Evolutionary conservation across 73 alveolate species (phyloP).

Genomic region (Paramecium bursaria): DNA sequence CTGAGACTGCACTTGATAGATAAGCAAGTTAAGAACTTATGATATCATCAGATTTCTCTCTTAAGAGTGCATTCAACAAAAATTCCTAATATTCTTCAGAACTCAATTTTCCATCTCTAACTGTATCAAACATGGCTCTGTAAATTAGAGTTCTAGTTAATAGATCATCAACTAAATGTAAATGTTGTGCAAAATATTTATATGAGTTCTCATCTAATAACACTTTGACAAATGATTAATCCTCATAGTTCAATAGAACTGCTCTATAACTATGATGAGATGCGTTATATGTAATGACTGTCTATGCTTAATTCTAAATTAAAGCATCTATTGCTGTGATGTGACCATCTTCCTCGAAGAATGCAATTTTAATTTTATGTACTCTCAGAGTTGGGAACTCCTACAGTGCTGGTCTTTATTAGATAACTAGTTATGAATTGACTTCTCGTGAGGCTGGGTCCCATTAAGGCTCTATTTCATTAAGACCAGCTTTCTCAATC

Average conservation of each 20-base stretch:
- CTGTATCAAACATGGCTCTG: conserved; percentile 69
- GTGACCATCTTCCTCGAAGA: conserved; percentile 57
- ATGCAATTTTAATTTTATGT: conserved; percentile 60
- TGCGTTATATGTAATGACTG: conserved; percentile 53
- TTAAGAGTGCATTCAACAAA: conserved; percentile 19
- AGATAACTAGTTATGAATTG: conserved; percentile 37
- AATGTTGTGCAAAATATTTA: conserved; percentile 29
- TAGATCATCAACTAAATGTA: conserved; percentile 52
- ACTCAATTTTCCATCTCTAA: conserved; percentile 67
- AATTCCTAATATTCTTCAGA: conserved; percentile 66
- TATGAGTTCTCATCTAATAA: conserved; percentile 55
- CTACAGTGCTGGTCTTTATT: conserved; percentile 52
- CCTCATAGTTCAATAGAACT: conserved; percentile 60
- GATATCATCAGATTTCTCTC: conserved; percentile 68
- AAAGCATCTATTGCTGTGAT: conserved; percentile 2
- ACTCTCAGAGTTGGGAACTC: conserved; percentile 62
- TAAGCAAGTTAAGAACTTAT: conserved; percentile 40
- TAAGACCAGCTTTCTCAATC: conserved; percentile 88
- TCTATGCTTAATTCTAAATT: conserved; percentile 1
- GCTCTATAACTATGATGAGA: conserved; percentile 47
- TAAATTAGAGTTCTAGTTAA: conserved; percentile 63
- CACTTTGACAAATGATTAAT: conserved; percentile 65
- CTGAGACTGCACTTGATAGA: conserved; percentile 23
- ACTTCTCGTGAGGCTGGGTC: conserved; percentile 63
- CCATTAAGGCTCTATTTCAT: conserved; percentile 81